These are phyloP conservation scores for Cadophora gregata DNA, from an alignment of 2,329 filamentous ascomycete genomes.

Conservation along the genomic window DNA sequence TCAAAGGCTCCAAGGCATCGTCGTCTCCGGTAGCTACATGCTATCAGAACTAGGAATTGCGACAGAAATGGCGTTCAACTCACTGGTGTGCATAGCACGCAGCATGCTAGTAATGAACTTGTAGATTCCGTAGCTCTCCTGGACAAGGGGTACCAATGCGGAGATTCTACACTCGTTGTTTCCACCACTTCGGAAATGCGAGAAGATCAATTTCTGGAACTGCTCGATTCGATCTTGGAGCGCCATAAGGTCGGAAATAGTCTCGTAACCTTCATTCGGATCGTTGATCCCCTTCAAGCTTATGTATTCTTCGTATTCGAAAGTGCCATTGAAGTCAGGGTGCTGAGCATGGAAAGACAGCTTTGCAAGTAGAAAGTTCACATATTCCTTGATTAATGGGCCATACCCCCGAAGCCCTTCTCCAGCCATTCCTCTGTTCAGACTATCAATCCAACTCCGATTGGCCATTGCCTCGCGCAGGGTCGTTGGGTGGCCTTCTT, in stretches of 20 bases:
- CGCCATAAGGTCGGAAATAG: slow-evolving; percentile 94
- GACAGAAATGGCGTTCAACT: slow-evolving; percentile 44
- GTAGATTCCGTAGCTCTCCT: slow-evolving; percentile 99
- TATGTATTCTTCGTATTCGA: slow-evolving; percentile 99
- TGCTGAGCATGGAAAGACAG: slow-evolving; percentile 96
- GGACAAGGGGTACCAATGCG: slow-evolving; percentile 88
- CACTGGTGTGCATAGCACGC: slow-evolving; percentile 94
- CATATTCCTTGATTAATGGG: slow-evolving; percentile 94
- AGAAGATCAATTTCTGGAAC: slow-evolving; percentile 98
- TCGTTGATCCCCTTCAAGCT: slow-evolving; percentile 98
- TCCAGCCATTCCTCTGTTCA: slow-evolving; percentile 81
- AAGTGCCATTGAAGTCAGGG: slow-evolving; percentile 97
- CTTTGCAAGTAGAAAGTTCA: slow-evolving; percentile 93
- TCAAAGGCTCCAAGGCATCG: slow-evolving; percentile 86
- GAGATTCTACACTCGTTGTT: slow-evolving; percentile 98
- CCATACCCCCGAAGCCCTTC: slow-evolving; percentile 91
- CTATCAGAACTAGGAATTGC: slow-evolving; percentile 17
- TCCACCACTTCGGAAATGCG: slow-evolving; percentile 87
- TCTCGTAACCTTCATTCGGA: slow-evolving; percentile 97
- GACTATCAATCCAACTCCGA: slow-evolving; percentile 88
- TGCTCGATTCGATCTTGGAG: slow-evolving; percentile 98
- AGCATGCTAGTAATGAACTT: slow-evolving; percentile 99
- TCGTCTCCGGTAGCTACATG: slow-evolving; percentile 83
- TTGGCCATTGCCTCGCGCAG: slow-evolving; percentile 89
- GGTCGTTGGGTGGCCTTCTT: slow-evolving; percentile 91